Base-by-base conservation (phyloP, 78 protist species). In the Dictyostelium discoideum region DNA sequence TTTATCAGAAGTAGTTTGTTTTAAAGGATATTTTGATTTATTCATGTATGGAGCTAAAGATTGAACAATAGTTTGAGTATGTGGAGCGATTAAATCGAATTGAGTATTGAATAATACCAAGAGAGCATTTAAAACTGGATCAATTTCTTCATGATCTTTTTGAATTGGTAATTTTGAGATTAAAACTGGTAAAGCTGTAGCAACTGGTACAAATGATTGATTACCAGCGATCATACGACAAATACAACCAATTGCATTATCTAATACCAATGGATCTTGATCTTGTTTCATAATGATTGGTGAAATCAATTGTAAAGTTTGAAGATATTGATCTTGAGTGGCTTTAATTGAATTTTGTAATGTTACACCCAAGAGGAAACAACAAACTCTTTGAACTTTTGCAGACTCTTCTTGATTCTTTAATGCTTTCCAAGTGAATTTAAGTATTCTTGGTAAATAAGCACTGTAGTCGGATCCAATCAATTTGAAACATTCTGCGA, bases 161-260 rank as follows among this genome's bases (percentile, higher is more conserved):
- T 82, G 48, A 22, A 93, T 50, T 48, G 96, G 96, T 72, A 93
- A 54, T 67, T 85, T 65, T 6, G 87, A 37, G 46, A 93, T 22
- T 5, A 85, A 22, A 20, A 67, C 50, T 54, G 69, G 69, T 8
- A 93, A 26, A 11, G 87, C 86, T 4, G 86, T 57, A 1, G 14
- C 69, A 14, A 92, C 24, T 26, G 96, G 92, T 5, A 93, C 74
- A 29, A 63, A 26, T n/a, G 87, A 88, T 39, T 74, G 32, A 11
- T 80, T 42, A 4, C 83, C 57, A 13, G 13, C 3, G 13, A 93
- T 85, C 63, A 93, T 67, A 42, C 96, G 69, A 14, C 60, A 20
- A n/a, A 93, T n/a, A 78, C 93, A 86, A 85, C 96, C 96, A n/a
- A 79, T 32, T 9, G 86, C 81, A 54, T 93, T 93, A n/a, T 93